Evolutionary conservation across 2,329 filamentous ascomycete genomes (phyloP), one percentile per base, ranked within the genome.

Genomic region (Colletotrichum falcatum): DNA sequence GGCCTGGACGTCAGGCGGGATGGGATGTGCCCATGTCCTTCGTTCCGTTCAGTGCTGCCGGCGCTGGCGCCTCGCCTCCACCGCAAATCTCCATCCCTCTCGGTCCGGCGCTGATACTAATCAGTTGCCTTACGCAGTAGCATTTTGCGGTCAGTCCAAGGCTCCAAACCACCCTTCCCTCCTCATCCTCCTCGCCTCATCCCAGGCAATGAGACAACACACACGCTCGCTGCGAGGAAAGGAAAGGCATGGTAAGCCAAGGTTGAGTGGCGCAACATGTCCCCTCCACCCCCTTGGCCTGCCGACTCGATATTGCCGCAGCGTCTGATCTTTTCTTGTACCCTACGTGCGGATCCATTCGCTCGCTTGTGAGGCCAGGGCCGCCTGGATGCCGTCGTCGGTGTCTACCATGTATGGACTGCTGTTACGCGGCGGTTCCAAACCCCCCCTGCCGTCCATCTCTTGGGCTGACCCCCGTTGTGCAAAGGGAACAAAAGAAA

Each of bases 91-190:
- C n/a, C 28, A 63, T 42, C 30, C 42, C 44, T 62, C 30, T 51
- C 28, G 55, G 58, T 20, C 64, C 64, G 51, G 55, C n/a, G 64
- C 48, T 35, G 64, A 53, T 55, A 54, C 56, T 66, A 61, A 61
- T 65, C 44, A 60, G 42, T 14, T 61, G 35, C 61, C 49, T 51
- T 49, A n/a, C 20, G 55, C 33, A 42, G 37, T 55, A 54, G 30
- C 26, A 48, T 48, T n/a, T n/a, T 65, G 44, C 42, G 51, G 49
- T 12, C 59, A 44, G 42, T 49, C 30, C 60, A 56, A 54, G 23
- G 46, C 54, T 23, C 33, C 59, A 67, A 48, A 33, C 61, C 61
- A 16, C 39, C 39, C 39, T n/a, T n/a, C n/a, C n/a, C n/a, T n/a
- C n/a, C n/a, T n/a, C n/a, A n/a, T n/a, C 44, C 46, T 54, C 54